Conservation (phyloP, 148 eudicot species). For the Pouteria glomerata region DNA sequence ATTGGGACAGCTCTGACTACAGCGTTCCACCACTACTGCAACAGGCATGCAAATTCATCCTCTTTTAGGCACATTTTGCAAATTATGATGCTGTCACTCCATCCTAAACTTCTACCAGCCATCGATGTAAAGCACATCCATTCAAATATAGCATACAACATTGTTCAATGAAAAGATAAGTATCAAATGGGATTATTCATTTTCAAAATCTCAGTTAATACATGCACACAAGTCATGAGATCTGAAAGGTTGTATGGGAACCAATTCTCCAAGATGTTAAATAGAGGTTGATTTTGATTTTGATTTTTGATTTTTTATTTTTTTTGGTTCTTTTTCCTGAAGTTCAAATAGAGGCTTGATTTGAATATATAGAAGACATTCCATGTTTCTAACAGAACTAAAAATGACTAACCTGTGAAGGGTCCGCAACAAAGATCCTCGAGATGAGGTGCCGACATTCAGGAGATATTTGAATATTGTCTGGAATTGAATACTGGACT, state of each 20-base stretch:
- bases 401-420: conserved; percentile 59
- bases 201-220: neutral
- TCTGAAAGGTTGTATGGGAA: neutral
- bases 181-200: neutral
- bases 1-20: too few species aligned
- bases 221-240: neutral
- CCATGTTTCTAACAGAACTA: neutral
- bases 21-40: too few species aligned
- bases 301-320: too few species aligned
- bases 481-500: conserved; percentile 84
- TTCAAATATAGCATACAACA: neutral
- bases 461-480: conserved; percentile 50
- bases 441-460: conserved; percentile 87
- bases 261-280: neutral
- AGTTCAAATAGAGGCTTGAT: neutral
- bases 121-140: neutral
- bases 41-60: too few species aligned
- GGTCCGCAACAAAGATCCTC: conserved; percentile 86
- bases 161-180: neutral
- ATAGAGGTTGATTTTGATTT: too few species aligned
- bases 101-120: neutral
- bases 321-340: too few species aligned
- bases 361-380: neutral
- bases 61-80: neutral
- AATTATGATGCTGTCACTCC: neutral